These are phyloP conservation scores for Penicillium sp. DNA, from an alignment of 2,329 filamentous ascomycete genomes.

Conservation along the genomic window DNA sequence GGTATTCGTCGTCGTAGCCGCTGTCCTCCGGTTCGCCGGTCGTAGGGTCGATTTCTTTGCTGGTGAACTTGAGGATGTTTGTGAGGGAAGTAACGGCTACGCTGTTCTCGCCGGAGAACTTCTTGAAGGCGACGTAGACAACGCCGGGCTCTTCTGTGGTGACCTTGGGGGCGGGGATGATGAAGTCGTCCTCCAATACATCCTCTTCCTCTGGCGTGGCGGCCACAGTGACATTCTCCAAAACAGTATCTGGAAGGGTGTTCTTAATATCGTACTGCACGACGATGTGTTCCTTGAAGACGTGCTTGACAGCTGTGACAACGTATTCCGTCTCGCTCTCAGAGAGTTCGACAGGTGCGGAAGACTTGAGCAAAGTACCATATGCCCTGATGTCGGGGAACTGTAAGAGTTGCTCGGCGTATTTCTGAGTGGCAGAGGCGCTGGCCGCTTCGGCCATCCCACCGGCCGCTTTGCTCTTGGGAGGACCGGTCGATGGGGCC, in stretches of 20 bases:
- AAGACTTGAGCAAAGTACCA: slow-evolving; percentile 88
- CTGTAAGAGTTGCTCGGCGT: slow-evolving; percentile 77
- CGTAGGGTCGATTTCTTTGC: slow-evolving; percentile 94
- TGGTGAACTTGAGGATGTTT: slow-evolving; percentile 93
- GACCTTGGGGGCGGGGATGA: slow-evolving; percentile 81
- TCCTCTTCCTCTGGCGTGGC: slow-evolving; percentile 78
- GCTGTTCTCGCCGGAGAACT: slow-evolving; percentile 68
- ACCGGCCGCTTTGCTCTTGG: slow-evolving; percentile 64
- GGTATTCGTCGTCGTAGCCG: slow-evolving; percentile 97
- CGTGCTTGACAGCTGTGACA: slow-evolving; percentile 87
- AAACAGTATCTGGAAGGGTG: slow-evolving; percentile 82
- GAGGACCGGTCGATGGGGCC: slow-evolving; percentile 74
- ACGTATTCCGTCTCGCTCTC: slow-evolving; percentile 98
- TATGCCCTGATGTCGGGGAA: slow-evolving; percentile 91
- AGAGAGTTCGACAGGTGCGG: slow-evolving; percentile 78
- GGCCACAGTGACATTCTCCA: slow-evolving; percentile 83
- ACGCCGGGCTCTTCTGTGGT: slow-evolving; percentile 82
- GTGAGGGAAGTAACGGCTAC: slow-evolving; percentile 79
- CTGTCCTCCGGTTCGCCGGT: slow-evolving; percentile 87
- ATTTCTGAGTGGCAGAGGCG: slow-evolving; percentile 78
- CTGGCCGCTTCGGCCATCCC: slow-evolving; percentile 70
- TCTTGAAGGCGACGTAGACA: slow-evolving; percentile 92
- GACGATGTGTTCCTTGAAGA: slow-evolving; percentile 96
- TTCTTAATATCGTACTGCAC: slow-evolving; percentile 98
- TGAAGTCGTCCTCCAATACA: slow-evolving; percentile 75